Evolutionary conservation across 148 eudicot genomes (phyloP).

Genomic region (Vaccinium macrocarpon): DNA sequence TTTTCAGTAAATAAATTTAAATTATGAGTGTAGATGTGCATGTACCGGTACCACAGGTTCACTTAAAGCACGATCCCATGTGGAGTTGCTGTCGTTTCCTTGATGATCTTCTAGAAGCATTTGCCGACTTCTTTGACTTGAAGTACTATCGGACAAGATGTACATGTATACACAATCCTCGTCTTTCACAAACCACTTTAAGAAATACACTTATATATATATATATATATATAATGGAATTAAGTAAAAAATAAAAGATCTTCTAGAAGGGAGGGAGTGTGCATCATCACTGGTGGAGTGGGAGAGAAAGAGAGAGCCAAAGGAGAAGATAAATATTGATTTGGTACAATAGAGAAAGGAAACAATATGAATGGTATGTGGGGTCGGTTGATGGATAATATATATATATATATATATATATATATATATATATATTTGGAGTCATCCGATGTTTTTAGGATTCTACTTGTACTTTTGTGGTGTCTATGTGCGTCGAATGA

Average conservation of each 20-base stretch:
- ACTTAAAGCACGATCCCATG: not conserved
- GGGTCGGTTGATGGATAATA: not conserved
- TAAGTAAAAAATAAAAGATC: not conserved
- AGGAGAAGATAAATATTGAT: too few species aligned
- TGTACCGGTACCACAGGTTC: not conserved
- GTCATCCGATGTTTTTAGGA: not conserved
- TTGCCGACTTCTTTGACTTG: not conserved
- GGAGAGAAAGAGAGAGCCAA: not conserved
- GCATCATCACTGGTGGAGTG: not conserved
- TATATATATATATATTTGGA: not conserved
- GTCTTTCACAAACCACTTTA: not conserved
- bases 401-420: too few species aligned
- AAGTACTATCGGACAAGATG: too few species aligned
- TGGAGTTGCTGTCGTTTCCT: not conserved
- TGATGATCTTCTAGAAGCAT: not conserved
- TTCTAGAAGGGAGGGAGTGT: not conserved
- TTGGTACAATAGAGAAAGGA: not conserved
- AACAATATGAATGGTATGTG: not conserved
- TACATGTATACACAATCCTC: not conserved
- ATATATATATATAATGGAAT: too few species aligned
- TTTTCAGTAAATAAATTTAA: not conserved
- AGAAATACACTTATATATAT: too few species aligned
- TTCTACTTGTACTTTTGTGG: too few species aligned
- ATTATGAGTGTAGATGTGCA: not conserved
- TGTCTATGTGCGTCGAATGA: not conserved